Conservation (phyloP, 495 filamentous ascomycete species). For the Lepidopterella palustris region DNA sequence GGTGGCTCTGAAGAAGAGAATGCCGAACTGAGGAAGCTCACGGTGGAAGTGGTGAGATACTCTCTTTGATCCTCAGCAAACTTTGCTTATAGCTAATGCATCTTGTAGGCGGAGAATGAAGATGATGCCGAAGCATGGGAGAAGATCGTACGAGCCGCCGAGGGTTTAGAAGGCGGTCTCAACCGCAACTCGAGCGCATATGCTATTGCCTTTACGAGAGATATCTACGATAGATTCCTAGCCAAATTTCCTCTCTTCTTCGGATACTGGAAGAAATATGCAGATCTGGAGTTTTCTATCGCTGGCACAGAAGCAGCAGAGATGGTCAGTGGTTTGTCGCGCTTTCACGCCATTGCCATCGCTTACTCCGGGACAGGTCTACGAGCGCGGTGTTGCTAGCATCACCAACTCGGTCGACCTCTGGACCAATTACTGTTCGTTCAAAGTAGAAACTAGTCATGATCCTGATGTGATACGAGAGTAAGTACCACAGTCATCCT, state of each 20-base stretch:
- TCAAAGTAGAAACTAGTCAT: conserved; percentile 96
- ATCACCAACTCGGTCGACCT: conserved; percentile 90
- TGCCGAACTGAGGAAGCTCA: conserved; percentile 72
- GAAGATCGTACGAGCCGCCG: conserved; percentile 74
- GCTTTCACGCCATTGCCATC: neutral
- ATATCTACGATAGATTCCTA: conserved; percentile 85
- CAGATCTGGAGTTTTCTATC: conserved; percentile 93
- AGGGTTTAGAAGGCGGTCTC: conserved; percentile 83
- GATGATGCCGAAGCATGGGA: conserved; percentile 97
- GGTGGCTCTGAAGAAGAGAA: conserved; percentile 74
- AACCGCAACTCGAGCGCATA: conserved; percentile 95
- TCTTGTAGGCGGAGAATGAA: conserved; percentile 35
- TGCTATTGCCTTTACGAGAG: conserved; percentile 76
- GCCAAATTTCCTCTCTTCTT: conserved; percentile 94
- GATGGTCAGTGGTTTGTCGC: conserved; percentile 57
- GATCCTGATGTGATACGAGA: conserved; percentile 94
- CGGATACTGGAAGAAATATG: conserved; percentile 99
- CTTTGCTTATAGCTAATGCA: neutral
- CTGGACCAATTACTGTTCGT: conserved; percentile 94
- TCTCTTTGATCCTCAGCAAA: neutral
- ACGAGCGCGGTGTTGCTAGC: conserved; percentile 90
- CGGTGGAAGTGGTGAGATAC: conserved; percentile 67
- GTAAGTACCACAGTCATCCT: conserved; percentile 74
- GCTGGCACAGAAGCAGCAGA: conserved; percentile 95
- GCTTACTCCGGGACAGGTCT: conserved; percentile 50